phyloP scores from a whole-genome alignment of 140 eudicot genomes.

The Ambrosia hybrid region DNA sequence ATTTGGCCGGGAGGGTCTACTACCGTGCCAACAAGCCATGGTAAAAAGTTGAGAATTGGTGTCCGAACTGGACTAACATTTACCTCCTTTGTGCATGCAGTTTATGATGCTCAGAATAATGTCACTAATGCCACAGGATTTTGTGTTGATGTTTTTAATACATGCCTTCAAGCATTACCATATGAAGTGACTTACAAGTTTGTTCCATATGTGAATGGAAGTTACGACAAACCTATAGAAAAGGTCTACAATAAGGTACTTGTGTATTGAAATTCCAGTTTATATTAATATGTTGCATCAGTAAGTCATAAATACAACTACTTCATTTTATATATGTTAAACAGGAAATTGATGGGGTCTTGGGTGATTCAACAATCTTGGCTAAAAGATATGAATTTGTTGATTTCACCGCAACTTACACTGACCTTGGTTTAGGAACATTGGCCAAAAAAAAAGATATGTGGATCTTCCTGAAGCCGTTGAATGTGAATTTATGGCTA shows the following conservation, averaged over 20 bases:
- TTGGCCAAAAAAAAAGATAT: constrained; percentile 27
- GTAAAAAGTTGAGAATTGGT: constrained; percentile 31
- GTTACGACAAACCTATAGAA: constrained; percentile 31
- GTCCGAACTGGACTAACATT: constrained; percentile 23
- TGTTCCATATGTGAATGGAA: constrained; percentile 18
- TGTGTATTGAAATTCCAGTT: background rate
- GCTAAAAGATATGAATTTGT: constrained; percentile 44
- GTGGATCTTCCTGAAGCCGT: constrained; percentile 54
- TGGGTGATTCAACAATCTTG: constrained; percentile 52
- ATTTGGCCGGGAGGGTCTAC: constrained; percentile 26
- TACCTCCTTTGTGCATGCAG: constrained; percentile 21
- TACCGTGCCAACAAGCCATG: background rate
- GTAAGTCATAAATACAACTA: background rate
- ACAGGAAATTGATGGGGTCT: constrained; percentile 48
- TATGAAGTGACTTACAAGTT: constrained; percentile 33
- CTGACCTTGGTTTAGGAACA: constrained; percentile 41
- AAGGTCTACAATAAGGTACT: constrained; percentile 21
- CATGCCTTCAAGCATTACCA: constrained; percentile 34
- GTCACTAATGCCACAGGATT: constrained; percentile 31
- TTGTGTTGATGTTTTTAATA: constrained; percentile 40
- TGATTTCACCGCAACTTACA: constrained; percentile 51
- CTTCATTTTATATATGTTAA: background rate
- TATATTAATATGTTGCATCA: background rate
- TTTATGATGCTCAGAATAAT: constrained; percentile 18
- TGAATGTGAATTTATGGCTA: constrained; percentile 33